A percentile compares a stretch with the other conserved stretches of the same genome.
These are phyloP conservation scores for Artemisia tridentata DNA, from an alignment of 129 eudicot genomes.

Conservation along the genomic window DNA sequence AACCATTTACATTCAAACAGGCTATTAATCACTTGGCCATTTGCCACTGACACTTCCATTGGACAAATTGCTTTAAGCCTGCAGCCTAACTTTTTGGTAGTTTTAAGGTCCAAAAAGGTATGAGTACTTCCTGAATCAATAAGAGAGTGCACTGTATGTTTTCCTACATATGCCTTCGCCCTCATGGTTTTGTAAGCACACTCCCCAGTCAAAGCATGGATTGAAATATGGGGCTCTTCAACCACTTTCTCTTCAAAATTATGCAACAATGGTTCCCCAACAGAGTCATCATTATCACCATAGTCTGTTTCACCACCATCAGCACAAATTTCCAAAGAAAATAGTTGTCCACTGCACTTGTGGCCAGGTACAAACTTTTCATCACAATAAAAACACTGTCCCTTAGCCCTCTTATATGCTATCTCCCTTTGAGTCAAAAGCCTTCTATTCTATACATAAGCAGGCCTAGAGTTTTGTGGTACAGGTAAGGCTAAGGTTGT, in stretches of 20 bases:
- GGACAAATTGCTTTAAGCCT: too few species aligned
- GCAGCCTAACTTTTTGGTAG: too few species aligned
- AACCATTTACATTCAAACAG: too few species aligned
- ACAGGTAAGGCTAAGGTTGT: not conserved
- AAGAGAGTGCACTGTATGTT: not conserved
- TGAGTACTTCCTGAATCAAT: too few species aligned
- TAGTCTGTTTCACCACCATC: too few species aligned
- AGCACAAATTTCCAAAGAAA: not conserved
- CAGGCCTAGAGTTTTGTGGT: not conserved
- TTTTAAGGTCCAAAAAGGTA: too few species aligned
- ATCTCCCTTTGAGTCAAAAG: not conserved
- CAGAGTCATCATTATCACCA: not conserved
- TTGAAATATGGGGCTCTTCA: not conserved
- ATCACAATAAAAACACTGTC: not conserved
- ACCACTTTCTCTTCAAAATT: not conserved
- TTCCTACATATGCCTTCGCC: not conserved
- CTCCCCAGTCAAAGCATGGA: not conserved
- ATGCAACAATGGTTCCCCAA: too few species aligned
- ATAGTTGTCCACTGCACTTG: not conserved
- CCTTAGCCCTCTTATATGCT: not conserved
- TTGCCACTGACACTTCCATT: too few species aligned
- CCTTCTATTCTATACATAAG: not conserved
- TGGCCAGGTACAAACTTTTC: not conserved
- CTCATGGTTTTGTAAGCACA: not conserved
- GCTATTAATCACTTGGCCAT: too few species aligned